These are phyloP conservation scores for Ehretia macrophylla DNA, from an alignment of 257 asterid genomes.

Conservation along the genomic window DNA sequence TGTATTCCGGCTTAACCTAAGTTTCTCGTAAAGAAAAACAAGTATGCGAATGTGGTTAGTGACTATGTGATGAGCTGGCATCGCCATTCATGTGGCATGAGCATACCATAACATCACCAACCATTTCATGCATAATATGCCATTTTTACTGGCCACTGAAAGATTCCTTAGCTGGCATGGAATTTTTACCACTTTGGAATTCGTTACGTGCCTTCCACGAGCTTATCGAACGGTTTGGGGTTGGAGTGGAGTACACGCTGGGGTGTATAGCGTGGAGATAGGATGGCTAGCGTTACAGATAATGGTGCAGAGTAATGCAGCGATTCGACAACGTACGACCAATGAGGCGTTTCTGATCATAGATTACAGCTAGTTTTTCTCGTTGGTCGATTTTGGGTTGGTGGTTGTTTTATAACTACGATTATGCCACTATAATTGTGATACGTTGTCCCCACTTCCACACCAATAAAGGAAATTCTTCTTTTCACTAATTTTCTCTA, in stretches of 20 bases:
- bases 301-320: conserved; percentile 25
- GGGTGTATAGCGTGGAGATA: no score
- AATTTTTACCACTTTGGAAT: not conserved
- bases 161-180: conserved; percentile 13
- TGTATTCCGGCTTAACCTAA: no score
- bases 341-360: conserved; percentile 32
- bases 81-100: conserved; percentile 26
- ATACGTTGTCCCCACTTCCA: no score
- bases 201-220: conserved; percentile 8
- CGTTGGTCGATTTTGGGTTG: no score
- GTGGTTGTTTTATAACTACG: no score
- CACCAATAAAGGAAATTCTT: no score
- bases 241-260: no score
- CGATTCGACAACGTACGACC: conserved; percentile 37
- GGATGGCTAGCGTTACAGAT: not conserved
- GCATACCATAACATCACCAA: not conserved
- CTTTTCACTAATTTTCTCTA: no score
- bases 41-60: no score
- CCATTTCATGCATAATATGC: conserved; percentile 27
- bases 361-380: no score
- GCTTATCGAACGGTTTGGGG: no score
- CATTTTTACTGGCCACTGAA: conserved; percentile 15
- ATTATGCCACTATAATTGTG: not conserved
- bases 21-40: no score
- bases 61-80: conserved; percentile 35